A percentile compares a stretch with the other conserved stretches of the same genome.
These are phyloP conservation scores for Carex cristatella DNA, from an alignment of 176 grass and related monocot genomes.

Conservation along the genomic window DNA sequence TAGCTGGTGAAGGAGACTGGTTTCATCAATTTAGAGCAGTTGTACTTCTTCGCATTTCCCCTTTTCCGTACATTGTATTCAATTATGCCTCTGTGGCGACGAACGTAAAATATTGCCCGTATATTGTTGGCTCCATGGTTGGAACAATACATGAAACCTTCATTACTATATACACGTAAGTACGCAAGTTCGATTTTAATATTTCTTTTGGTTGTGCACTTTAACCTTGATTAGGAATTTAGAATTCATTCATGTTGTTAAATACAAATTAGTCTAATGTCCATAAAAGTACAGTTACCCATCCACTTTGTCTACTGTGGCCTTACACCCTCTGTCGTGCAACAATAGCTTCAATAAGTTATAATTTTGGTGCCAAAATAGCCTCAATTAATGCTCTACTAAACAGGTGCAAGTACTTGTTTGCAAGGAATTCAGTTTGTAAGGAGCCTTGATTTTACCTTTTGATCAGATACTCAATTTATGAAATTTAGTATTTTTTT, in stretches of 20 bases:
- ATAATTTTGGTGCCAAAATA: background rate
- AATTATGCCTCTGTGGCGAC: slow-evolving; percentile 93
- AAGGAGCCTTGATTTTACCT: background rate
- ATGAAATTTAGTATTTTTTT: background rate
- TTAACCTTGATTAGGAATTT: background rate
- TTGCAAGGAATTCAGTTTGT: background rate
- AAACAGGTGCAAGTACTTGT: background rate
- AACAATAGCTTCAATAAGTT: background rate
- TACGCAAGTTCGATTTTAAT: background rate
- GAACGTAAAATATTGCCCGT: slow-evolving; percentile 86
- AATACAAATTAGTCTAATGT: background rate
- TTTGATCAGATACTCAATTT: background rate
- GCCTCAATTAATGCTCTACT: background rate
- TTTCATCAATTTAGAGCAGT: slow-evolving; percentile 89
- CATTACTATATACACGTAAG: slow-evolving; percentile 95
- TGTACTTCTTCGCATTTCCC: slow-evolving; percentile 84
- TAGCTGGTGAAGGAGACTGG: slow-evolving; percentile 98
- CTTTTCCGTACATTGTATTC: slow-evolving; percentile 96
- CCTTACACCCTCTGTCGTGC: background rate
- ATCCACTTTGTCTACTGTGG: background rate
- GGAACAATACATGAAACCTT: slow-evolving; percentile 89
- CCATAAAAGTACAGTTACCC: background rate
- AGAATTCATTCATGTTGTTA: background rate
- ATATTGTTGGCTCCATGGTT: slow-evolving; percentile 72
- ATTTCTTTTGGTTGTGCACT: background rate